These are phyloP conservation scores for Diutina mesorugosa DNA, from an alignment of 1,139 yeast species.

Conservation along the genomic window DNA sequence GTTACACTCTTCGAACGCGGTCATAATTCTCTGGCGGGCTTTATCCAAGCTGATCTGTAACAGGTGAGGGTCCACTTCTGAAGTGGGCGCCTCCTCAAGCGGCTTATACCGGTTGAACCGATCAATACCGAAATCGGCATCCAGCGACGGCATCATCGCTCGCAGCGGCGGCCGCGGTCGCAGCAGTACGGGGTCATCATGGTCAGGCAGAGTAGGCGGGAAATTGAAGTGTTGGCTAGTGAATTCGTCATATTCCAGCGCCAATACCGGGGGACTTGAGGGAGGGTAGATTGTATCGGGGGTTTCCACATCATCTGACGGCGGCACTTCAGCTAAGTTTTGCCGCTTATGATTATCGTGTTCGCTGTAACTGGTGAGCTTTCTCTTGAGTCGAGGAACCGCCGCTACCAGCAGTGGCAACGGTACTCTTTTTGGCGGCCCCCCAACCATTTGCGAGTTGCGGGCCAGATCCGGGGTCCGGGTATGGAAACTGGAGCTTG, in stretches of 20 bases:
- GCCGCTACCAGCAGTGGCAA: constrained; percentile 12
- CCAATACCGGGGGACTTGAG: background rate
- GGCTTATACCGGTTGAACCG: constrained; percentile 25
- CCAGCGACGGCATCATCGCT: constrained; percentile 12
- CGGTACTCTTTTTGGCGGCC: constrained; percentile 4
- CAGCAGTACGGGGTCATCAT: background rate
- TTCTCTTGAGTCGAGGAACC: constrained; percentile 27
- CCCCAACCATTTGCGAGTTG: no score
- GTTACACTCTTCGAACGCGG: constrained; percentile 26
- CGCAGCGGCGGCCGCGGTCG: constrained; percentile 9
- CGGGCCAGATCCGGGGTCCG: constrained; percentile 7
- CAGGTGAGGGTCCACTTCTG: background rate
- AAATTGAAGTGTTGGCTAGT: background rate
- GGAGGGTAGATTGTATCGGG: constrained; percentile 9
- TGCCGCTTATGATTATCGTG: constrained; percentile 28
- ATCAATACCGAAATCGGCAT: constrained; percentile 36
- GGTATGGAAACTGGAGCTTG: constrained; percentile 24
- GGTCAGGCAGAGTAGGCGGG: background rate
- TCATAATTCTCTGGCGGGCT: constrained; percentile 23
- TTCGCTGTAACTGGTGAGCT: constrained; percentile 31
- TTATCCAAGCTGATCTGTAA: constrained; percentile 7
- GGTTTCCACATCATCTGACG: background rate
- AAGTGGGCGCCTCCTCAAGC: background rate
- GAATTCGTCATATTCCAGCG: background rate
- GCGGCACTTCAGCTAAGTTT: constrained; percentile 11